Evolutionary conservation across 2,329 filamentous ascomycete genomes (phyloP), one percentile per base, ranked within the genome.

Genomic region (Penicillium sp.): DNA sequence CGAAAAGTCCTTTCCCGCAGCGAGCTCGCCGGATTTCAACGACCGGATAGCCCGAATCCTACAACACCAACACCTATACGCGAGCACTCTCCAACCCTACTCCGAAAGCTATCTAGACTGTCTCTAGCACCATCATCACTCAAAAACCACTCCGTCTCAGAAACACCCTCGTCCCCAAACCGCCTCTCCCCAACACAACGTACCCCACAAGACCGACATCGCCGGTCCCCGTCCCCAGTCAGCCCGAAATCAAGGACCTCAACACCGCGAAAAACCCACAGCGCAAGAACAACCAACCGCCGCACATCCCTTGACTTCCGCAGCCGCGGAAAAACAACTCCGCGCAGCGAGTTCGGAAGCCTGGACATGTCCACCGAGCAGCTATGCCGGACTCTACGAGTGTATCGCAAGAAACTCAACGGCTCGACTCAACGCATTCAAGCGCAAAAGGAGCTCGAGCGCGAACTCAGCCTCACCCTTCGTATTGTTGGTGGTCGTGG

Each of bases 1-100:
- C 84, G 94, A 50, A 88, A 90, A 53, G 89, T 99, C 9, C 79
- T 97, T 31, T 96, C 92, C 1, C 91, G 89, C 64, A 87, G 88
- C 0, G 93, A 97, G 66, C 78, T 97, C 38, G 89, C 91, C 9
- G 90, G 92, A 58, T 92, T 96, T 50, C 80, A 83, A 59, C 76
- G 79, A 50, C 76, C 78, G 17, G 76, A 78, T n/a, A 73, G 71
- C 22, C 73, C 78, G 7, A 72, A 70, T 17, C 73, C 78, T 5
- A 69, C 70, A 16, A 77, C 74, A 5, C 72, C 76, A 14, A 75
- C 75, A 5, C 74, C 73, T 5, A 73, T 75, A 6, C 75, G 78
- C n/a, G 76, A 75, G 40, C 65, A 71, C 35, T 79, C 77, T 16
- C 76, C 83, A 1, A 79, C 79, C 6, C 77, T 80, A 43, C 61